Evolutionary conservation across 192 early-diverging fungal genomes (phyloP).

Genomic region (Nowakowskiella sp.): DNA sequence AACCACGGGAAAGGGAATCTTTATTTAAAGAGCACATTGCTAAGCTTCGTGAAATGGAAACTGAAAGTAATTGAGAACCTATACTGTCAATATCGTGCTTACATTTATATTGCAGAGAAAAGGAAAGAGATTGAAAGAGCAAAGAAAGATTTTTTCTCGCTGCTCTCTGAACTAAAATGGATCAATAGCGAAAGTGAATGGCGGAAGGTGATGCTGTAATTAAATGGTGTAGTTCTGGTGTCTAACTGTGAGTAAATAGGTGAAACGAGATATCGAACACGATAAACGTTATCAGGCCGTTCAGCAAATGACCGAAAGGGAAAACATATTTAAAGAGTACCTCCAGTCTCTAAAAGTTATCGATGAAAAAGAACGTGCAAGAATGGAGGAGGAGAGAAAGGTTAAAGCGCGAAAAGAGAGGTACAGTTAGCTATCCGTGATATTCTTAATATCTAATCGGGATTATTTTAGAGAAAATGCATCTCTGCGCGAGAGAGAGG

Average conservation of each 20-base stretch:
- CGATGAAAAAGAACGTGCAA: conserved; percentile 20
- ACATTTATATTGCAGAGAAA: conserved; percentile 13
- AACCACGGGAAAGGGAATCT: conserved; percentile 52
- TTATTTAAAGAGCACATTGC: conserved; percentile 60
- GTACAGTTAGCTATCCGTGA: conserved; percentile 4
- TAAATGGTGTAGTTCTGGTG: not conserved
- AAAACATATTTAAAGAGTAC: conserved; percentile 64
- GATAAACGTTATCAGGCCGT: conserved; percentile 61
- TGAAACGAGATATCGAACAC: conserved; percentile 55
- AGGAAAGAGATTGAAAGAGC: conserved; percentile 31
- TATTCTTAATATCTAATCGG: not conserved
- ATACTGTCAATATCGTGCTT: not conserved
- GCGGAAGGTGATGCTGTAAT: conserved; percentile 24
- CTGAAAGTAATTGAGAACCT: conserved; percentile 12
- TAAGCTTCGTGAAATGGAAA: conserved; percentile 25
- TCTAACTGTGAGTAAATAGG: conserved; percentile 19
- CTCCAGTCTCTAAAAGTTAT: conserved; percentile 22
- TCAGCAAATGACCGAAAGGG: conserved; percentile 50
- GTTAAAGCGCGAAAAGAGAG: conserved; percentile 29
- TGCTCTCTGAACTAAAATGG: conserved; percentile 50
- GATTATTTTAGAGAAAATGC: conserved; percentile 37
- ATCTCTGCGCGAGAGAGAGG: conserved; percentile 49
- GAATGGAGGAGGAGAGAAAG: conserved; percentile 20
- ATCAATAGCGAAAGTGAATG: conserved; percentile 52
- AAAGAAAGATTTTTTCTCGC: conserved; percentile 48